Percentiles rank a stretch among this genome's conserved stretches.
These are phyloP conservation scores for Cicer judaicum DNA, from an alignment of 306 rosid genomes.

Conservation along the genomic window DNA sequence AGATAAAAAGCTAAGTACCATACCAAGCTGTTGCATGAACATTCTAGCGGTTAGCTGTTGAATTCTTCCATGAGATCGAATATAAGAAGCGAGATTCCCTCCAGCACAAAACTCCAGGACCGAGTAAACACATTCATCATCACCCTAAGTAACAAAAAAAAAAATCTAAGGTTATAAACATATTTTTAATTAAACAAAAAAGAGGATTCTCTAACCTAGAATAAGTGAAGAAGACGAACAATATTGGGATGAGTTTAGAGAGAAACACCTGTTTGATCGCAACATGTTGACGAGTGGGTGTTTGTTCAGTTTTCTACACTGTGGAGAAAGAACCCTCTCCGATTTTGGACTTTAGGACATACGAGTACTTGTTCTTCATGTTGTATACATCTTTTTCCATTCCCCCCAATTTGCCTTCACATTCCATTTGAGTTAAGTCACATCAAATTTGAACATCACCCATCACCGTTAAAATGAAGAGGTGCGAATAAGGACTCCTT, in stretches of 20 bases:
- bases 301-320: conserved; percentile 59
- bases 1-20: conserved; percentile 14
- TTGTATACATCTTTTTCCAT: too few species aligned
- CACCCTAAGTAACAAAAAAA: conserved; percentile 41
- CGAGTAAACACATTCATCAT: conserved; percentile 52
- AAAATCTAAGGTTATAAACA: not conserved
- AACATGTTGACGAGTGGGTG: conserved; percentile 45
- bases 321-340: conserved; percentile 42
- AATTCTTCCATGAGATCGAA: conserved; percentile 59
- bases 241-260: conserved; percentile 62
- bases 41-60: conserved; percentile 55
- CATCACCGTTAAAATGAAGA: too few species aligned
- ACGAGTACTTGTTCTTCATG: too few species aligned
- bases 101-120: conserved; percentile 68
- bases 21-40: conserved; percentile 74
- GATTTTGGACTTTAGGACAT: too few species aligned
- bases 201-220: conserved; percentile 46
- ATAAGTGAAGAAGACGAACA: conserved; percentile 53
- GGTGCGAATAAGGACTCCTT: too few species aligned
- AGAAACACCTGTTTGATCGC: conserved; percentile 63
- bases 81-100: conserved; percentile 65
- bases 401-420: too few species aligned
- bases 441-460: too few species aligned
- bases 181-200: not conserved
- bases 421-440: too few species aligned